phyloP scores from a whole-genome alignment of 192 early-diverging fungal species.

The Entomortierella chlamydospora region DNA sequence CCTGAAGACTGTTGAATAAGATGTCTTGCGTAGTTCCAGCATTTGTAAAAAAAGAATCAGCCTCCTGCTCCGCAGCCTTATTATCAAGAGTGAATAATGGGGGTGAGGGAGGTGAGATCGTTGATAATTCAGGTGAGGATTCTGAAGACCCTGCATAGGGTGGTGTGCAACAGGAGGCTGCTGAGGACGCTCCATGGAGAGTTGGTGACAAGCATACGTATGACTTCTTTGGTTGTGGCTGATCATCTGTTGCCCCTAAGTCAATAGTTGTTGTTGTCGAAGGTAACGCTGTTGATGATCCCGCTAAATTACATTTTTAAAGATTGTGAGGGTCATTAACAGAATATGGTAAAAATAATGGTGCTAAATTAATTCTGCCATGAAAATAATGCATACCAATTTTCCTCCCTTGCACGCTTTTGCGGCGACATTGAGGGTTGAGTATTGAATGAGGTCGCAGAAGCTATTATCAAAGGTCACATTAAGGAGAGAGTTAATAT shows the following conservation, averaged over 20 bases:
- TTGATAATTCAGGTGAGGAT: background rate
- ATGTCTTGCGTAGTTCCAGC: background rate
- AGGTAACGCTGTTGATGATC: too few species aligned
- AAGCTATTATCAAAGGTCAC: too few species aligned
- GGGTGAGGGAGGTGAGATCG: constrained; percentile 4
- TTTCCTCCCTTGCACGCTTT: too few species aligned
- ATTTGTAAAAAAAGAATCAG: constrained; percentile 1
- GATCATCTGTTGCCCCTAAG: background rate
- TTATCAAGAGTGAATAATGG: background rate
- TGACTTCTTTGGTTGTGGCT: constrained; percentile 3
- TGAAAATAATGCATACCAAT: too few species aligned
- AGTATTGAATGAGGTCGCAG: too few species aligned
- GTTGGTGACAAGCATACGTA: background rate
- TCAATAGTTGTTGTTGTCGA: background rate
- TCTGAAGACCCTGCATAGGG: constrained; percentile 1
- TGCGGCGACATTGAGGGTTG: too few species aligned
- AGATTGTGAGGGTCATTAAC: too few species aligned
- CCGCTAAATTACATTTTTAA: too few species aligned
- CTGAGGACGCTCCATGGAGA: constrained; percentile 6
- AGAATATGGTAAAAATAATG: too few species aligned
- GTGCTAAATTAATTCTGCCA: too few species aligned
- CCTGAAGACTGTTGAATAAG: constrained; percentile 8
- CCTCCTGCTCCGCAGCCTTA: constrained; percentile 1
- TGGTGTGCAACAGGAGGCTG: background rate
- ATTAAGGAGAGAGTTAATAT: too few species aligned